Conservation (phyloP, 2,329 filamentous ascomycete genomes). For the Aureobasidium mangrovei region DNA sequence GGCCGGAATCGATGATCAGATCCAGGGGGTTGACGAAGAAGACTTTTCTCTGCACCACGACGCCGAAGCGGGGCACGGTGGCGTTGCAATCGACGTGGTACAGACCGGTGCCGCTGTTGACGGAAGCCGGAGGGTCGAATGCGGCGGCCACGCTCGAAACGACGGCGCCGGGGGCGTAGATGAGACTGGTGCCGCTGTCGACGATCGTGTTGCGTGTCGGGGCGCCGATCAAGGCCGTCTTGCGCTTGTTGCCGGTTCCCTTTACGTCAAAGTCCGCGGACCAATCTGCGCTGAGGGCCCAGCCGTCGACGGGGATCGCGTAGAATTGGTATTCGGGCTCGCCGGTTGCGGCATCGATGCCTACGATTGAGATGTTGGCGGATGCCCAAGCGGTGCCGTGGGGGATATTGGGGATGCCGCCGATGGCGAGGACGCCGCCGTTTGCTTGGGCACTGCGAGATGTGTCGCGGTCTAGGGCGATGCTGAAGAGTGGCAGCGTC, state of each 20-base stretch:
- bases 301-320: constrained; percentile 29
- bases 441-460: constrained; percentile 7
- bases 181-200: constrained; percentile 37
- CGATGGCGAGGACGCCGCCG: constrained; percentile 41
- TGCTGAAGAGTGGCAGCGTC: constrained; percentile 39
- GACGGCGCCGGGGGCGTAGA: constrained; percentile 33
- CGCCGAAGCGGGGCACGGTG: constrained; percentile 32
- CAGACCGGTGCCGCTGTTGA: constrained; percentile 21
- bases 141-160: constrained; percentile 31
- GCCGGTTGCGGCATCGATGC: constrained; percentile 19
- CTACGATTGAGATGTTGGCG: constrained; percentile 24
- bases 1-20: constrained; percentile 20
- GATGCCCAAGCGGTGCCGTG: constrained; percentile 23
- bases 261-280: constrained; percentile 21
- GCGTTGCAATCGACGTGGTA: constrained; percentile 38
- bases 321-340: constrained; percentile 31
- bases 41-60: constrained; percentile 31
- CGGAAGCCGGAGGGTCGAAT: constrained; percentile 36
- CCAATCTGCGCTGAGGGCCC: constrained; percentile 20
- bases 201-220: constrained; percentile 29
- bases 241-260: constrained; percentile 15
- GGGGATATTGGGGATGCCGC: constrained; percentile 40
- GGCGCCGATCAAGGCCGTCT: constrained; percentile 5
- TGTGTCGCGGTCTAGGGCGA: constrained; percentile 35
- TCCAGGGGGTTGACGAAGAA: constrained; percentile 26